Evolutionary conservation across 1,284 basidiomycete genomes (phyloP), one percentile per base, ranked within the genome.

Genomic region (Agroathelia rolfsii): DNA sequence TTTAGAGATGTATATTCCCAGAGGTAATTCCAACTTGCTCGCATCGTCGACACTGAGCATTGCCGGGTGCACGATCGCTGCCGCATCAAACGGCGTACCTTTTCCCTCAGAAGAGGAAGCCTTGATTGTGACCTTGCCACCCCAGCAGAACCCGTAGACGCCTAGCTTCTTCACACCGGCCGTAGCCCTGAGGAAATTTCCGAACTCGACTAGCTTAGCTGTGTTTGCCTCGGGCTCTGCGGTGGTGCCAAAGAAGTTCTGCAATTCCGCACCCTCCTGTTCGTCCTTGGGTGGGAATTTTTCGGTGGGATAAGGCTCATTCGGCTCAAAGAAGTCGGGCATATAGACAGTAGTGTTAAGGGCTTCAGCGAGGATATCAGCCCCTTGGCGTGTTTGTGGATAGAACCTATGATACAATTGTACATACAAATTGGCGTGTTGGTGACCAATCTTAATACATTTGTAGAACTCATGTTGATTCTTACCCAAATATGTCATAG

Each of bases 311-410:
- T 66, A 75, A 0, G 73, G 62, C 33, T 53, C 53, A 35, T 62
- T 49, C n/a, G 69, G 69, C 42, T 69, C 66, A 51, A 78, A 75
- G 51, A 77, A 76, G 52, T 78, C 73, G 18, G 76, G 76, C 68
- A 79, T 72, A 44, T 74, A 62, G 11, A 79, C 68, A 16, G 62
- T 62, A 4, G 63, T 64, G 14, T 66, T 61, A 18, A 73, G 50
- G 10, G 62, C 50, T 9, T 60, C 53, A 1, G 74, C 72, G 35
- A 80, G 59, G 31, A 76, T 67, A 48, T 80, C 76, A 20, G 71
- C 72, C 26, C 72, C 73, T 41, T 74, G 72, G 46, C 70, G 66
- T 5, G 72, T 75, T 50, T 73, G 68, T 5, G 69, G 69, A 50
- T 64, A 69, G 55, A 56, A 69, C 5, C 67, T 69, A 39, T 6